Base-by-base conservation (phyloP, 2,329 filamentous ascomycete genomes). In the Diaporthe caulivora region DNA sequence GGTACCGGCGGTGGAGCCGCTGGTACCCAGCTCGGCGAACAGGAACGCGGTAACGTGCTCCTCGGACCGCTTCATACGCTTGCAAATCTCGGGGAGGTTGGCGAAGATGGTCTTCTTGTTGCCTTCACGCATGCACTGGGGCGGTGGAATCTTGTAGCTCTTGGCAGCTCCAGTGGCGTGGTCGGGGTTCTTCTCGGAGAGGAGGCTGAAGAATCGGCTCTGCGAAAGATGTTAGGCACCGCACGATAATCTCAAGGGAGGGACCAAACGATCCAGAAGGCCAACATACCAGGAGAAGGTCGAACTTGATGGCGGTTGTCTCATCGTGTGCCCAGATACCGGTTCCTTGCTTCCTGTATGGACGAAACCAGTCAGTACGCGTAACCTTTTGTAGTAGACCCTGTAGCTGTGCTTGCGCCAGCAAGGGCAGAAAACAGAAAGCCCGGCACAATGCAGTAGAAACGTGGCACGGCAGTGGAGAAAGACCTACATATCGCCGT, bases 81-180 rank as follows among this genome's bases (percentile, higher is more conserved):
- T 98, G 90, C 95, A 97, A 81, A 99, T 98, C 83, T 99, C 97
- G 83, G 95, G 92, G 82, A 99, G 97, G 88, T 99, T 99, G 88
- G 96, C 97, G 81, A 99, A 99, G 81, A 99, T 98, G 76, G 97
- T 99, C 92, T 97, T 97, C 91, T 98, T 97, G 92, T 99, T 99
- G 84, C 97, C 97, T 95, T 99, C 97, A 87, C 97, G 95, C 82
- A 98, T 92, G 87, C 97, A 98, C 88, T 99, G 97, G 67, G 97
- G 97, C 70, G 97, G 97, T 69, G 97, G 97, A 79, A 99, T 99
- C 92, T 98, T 98, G 92, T 98, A 99, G 85, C 94, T 97, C 89
- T 95, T 97, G 81, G 92, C 92, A 78, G 95, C 95, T 83, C 92
- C 94, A 76, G 94, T 93, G 77, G 96, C 93, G 81, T 98, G 93